Evolutionary conservation across 176 grass and related monocot species (phyloP).

Genomic region (Hordeum marinum): DNA sequence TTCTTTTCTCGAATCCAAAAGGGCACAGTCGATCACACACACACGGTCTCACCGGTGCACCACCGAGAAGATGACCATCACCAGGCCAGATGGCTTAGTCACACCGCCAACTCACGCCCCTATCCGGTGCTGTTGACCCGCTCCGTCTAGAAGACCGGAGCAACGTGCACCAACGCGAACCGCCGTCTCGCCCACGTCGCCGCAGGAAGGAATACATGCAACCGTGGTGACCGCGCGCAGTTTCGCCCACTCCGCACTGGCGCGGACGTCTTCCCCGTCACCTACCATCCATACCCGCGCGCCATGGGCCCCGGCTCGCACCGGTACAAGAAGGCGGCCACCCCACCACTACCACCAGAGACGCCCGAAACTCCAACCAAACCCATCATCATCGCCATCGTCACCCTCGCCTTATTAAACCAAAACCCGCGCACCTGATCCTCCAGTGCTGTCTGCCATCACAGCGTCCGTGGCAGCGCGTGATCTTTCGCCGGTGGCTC

Average conservation of each 20-base stretch:
- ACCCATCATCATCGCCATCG: background rate
- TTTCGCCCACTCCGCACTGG: background rate
- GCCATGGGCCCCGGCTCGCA: background rate
- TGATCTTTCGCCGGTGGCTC: background rate
- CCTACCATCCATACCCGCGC: background rate
- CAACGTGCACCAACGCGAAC: background rate
- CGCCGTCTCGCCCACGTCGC: background rate
- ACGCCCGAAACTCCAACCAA: background rate
- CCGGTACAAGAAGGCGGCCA: background rate
- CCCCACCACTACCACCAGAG: background rate
- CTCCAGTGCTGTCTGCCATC: background rate
- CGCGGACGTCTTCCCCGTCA: background rate
- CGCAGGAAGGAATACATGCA: background rate
- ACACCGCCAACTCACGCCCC: background rate
- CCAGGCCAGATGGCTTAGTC: background rate
- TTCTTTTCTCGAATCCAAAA: background rate
- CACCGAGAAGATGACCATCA: background rate
- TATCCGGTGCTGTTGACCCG: background rate
- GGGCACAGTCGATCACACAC: background rate
- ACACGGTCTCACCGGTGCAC: background rate
- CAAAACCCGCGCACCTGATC: background rate
- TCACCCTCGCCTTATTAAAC: background rate
- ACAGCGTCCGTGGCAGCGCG: background rate
- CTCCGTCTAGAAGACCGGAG: slow-evolving; percentile 18
- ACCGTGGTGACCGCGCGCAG: background rate